A percentile compares a stretch with the other conserved stretches of the same genome.
Evolutionary conservation across 176 grass and related monocot species (phyloP).

Genomic region (Puccinellia tenuiflora): DNA sequence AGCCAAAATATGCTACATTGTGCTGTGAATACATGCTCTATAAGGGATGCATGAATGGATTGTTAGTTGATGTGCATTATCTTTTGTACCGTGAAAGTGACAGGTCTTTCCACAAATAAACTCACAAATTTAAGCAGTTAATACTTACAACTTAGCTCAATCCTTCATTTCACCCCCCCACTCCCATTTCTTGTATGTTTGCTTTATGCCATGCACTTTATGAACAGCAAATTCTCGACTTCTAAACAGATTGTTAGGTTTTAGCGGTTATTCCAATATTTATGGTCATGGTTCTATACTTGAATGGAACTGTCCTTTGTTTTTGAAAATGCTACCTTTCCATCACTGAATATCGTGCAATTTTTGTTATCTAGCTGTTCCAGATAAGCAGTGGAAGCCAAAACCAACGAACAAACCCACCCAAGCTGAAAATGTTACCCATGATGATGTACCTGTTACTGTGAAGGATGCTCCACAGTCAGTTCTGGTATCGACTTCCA

Average conservation of each 20-base stretch:
- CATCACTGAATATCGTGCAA: not conserved
- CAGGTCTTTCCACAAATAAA: not conserved
- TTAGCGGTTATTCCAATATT: no score
- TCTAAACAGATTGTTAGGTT: not conserved
- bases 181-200: not conserved
- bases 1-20: not conserved
- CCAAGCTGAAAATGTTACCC: conserved; percentile 30
- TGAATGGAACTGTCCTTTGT: not conserved
- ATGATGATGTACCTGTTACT: conserved; percentile 26
- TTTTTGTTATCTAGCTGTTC: conserved; percentile 37
- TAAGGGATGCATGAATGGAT: not conserved
- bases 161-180: not conserved
- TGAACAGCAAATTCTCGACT: not conserved
- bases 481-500: conserved; percentile 17
- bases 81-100: not conserved
- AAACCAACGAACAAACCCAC: conserved; percentile 48
- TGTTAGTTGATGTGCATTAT: not conserved
- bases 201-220: not conserved
- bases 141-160: not conserved
- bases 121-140: not conserved
- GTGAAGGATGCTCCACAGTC: conserved; percentile 33
- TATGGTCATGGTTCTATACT: not conserved
- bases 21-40: not conserved
- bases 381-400: conserved; percentile 85
- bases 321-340: not conserved